Base-by-base conservation (phyloP, 2,329 filamentous ascomycete genomes). In the Tetracladium maxilliforme region DNA sequence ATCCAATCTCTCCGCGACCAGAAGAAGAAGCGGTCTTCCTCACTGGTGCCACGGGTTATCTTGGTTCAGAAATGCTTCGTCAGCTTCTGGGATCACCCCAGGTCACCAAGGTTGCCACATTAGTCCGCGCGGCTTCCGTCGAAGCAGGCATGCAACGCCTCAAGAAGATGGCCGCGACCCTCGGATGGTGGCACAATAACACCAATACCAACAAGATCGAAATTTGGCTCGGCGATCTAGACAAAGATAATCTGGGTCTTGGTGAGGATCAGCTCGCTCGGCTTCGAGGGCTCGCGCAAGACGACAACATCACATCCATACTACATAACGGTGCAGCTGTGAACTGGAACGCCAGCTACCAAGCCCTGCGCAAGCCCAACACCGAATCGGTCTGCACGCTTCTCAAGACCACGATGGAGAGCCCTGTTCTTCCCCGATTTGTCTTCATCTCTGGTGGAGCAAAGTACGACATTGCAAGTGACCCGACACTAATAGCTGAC, bases 21-120 rank as follows among this genome's bases (percentile, higher is more conserved):
- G 62, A 79, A 23, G 77, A 76, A 1, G 57, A 74, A n/a, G 78
- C 73, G 0, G 61, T 84, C 3, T 56, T 86, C 7, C 45, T 86
- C 25, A 86, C 79, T 0, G 79, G 79, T 43, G 71, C 72, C 1
- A 84, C 79, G 10, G 79, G 79, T 10, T 84, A 81, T 40, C 47
- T 86, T 19, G 79, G 79, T 18, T 76, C 76, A 4, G 83, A 83
- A 48, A 50, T 86, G 10, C 64, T 86, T 12, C 69, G 66, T 34
- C 66, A 73, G 20, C 53, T 86, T 10, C 45, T 84, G 6, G 69
- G 80, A 30, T 68, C 49, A 7, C 15, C 16, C 7, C 11, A 19
- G 5, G 20, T 37, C 10, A 13, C 22, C 6, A 41, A 33, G n/a
- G 25, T 38, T 6, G 27, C 42, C 31, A 83, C 77, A 2, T 64